These are phyloP conservation scores for Lactarius trivialis DNA, from an alignment of 768 basidiomycete species.

Conservation along the genomic window DNA sequence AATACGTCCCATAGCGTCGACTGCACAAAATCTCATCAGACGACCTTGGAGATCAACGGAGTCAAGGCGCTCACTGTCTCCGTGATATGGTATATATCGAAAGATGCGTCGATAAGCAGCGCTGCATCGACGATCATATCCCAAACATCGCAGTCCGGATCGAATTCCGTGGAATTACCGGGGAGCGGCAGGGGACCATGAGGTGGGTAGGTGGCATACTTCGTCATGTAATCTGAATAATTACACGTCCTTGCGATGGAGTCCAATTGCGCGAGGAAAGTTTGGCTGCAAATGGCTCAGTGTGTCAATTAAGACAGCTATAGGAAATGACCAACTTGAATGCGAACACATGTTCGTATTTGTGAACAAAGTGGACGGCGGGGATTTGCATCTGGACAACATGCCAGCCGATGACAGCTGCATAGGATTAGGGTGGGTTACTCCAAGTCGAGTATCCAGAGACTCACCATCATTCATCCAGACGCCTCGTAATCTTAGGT, in stretches of 20 bases:
- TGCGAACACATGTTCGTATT: constrained; percentile 62
- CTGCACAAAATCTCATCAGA: constrained; percentile 17
- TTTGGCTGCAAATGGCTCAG: constrained; percentile 37
- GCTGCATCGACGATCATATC: constrained; percentile 57
- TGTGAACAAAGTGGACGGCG: constrained; percentile 67
- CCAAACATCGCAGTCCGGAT: constrained; percentile 62
- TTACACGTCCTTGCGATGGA: constrained; percentile 47
- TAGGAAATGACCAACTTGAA: constrained; percentile 48
- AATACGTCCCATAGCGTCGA: constrained; percentile 75
- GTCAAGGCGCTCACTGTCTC: constrained; percentile 41
- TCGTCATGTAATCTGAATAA: constrained; percentile 55
- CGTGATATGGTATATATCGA: constrained; percentile 72
- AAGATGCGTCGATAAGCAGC: constrained; percentile 60
- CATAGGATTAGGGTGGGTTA: neutral
- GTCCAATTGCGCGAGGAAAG: constrained; percentile 56
- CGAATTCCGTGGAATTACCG: constrained; percentile 41
- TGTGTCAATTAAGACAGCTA: neutral
- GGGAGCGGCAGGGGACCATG: constrained; percentile 61
- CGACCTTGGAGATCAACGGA: neutral
- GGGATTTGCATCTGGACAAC: constrained; percentile 66
- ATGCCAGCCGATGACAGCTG: constrained; percentile 51
- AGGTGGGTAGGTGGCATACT: constrained; percentile 63
- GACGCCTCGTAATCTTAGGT: constrained; percentile 58
- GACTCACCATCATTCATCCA: constrained; percentile 67
- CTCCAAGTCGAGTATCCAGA: neutral